Evolutionary conservation across 2,329 filamentous ascomycete genomes (phyloP).

Genomic region (Chaetomiaceae sp.): DNA sequence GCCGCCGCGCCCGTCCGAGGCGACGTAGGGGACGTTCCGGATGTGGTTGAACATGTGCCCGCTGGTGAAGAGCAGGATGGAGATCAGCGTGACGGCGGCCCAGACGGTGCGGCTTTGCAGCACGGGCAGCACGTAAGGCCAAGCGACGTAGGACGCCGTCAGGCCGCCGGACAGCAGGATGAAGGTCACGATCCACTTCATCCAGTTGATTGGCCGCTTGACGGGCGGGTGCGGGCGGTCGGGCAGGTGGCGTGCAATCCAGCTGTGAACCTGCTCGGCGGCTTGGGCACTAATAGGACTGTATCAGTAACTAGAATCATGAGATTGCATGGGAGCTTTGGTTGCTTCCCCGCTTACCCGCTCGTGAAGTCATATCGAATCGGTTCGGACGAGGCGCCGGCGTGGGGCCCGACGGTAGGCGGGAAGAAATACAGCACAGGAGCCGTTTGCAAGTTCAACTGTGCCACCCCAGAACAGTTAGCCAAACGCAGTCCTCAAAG

Average conservation of each 20-base stretch:
- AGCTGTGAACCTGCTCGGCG: conserved; percentile 72
- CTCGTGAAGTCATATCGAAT: conserved; percentile 77
- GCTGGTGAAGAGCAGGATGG: conserved; percentile 86
- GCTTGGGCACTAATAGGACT: conserved; percentile 61
- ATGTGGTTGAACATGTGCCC: conserved; percentile 99
- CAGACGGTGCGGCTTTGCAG: conserved; percentile 89
- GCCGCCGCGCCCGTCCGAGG: conserved; percentile 75
- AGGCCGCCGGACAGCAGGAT: conserved; percentile 63
- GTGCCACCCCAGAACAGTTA: conserved; percentile 10
- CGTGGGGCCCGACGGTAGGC: conserved; percentile 75
- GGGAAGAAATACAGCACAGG: conserved; percentile 84
- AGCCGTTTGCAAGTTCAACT: conserved; percentile 92
- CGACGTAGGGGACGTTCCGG: conserved; percentile 87
- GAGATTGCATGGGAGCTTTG: too few relatives aligned
- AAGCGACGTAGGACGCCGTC: conserved; percentile 64
- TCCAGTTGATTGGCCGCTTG: conserved; percentile 79
- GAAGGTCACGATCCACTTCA: conserved; percentile 61
- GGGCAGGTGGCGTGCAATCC: conserved; percentile 74
- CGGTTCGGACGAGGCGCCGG: conserved; percentile 62
- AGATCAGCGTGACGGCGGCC: conserved; percentile 83
- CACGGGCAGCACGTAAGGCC: conserved; percentile 73
- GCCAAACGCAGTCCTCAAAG: not conserved
- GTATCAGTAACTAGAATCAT: too few relatives aligned
- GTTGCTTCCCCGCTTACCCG: conserved; percentile 52
- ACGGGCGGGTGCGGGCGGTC: conserved; percentile 71